Conservation (phyloP, 768 basidiomycete genomes). For the Leccinum arenicola region DNA sequence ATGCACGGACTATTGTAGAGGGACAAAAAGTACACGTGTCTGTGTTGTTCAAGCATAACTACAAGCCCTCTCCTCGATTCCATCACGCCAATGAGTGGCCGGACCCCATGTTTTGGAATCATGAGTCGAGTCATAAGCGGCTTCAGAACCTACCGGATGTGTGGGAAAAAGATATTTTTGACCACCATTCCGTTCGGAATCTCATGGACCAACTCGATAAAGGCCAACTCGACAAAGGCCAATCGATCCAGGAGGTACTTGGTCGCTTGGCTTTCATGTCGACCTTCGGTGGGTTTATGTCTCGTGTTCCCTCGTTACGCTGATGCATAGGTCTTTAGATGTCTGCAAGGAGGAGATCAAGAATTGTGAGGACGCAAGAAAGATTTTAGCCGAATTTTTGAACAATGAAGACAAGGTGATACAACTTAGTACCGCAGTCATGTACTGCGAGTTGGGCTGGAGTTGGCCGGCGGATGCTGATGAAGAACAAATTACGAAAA, state of each 20-base stretch:
- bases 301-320: background rate
- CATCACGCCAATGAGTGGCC: slow-evolving; percentile 23
- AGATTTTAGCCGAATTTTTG: slow-evolving; percentile 9
- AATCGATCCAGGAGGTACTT: slow-evolving; percentile 12
- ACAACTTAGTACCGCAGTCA: slow-evolving; percentile 24
- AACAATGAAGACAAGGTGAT: background rate
- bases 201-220: slow-evolving; percentile 18
- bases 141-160: slow-evolving; percentile 14
- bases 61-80: slow-evolving; percentile 26
- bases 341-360: background rate
- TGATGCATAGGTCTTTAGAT: slow-evolving; percentile 11
- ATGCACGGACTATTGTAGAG: slow-evolving; percentile 20
- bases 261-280: slow-evolving; percentile 30
- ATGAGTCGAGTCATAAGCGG: slow-evolving; percentile 17
- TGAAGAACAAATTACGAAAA: slow-evolving; percentile 1
- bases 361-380: background rate
- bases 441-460: slow-evolving; percentile 26
- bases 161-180: slow-evolving; percentile 33
- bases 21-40: slow-evolving; percentile 33
- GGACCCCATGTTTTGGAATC: slow-evolving; percentile 28
- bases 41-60: slow-evolving; percentile 28
- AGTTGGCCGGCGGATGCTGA: slow-evolving; percentile 11
- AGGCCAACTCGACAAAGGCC: background rate
- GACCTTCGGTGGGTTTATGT: slow-evolving; percentile 20
- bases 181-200: slow-evolving; percentile 13